These are phyloP conservation scores for Pelagomonas calceolata DNA, from an alignment of 108 stramenopile genomes.

Conservation along the genomic window DNA sequence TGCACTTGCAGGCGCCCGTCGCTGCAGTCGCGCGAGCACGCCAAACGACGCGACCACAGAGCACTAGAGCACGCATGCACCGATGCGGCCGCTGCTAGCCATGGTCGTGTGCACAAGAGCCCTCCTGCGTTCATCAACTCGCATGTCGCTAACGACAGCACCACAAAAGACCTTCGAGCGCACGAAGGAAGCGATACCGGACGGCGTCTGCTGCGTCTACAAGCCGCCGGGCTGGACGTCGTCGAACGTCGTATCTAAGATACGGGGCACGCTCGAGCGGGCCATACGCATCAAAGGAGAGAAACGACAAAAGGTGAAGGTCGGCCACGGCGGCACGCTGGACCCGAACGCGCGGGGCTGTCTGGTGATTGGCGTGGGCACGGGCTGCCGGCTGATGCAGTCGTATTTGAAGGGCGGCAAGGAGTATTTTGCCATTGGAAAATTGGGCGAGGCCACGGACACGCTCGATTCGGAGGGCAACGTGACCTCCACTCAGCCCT, in stretches of 20 bases:
- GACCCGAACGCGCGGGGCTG: conserved; percentile 89
- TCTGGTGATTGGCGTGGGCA: conserved; percentile 79
- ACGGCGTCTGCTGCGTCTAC: conserved; percentile 68
- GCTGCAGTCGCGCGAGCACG: too few species aligned
- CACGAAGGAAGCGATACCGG: not conserved
- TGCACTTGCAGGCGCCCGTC: too few species aligned
- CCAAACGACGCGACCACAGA: too few species aligned
- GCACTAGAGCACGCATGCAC: too few species aligned
- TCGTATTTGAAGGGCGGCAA: conserved; percentile 66
- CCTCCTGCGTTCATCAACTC: too few species aligned
- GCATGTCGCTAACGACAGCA: too few species aligned
- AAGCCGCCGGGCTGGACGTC: conserved; percentile 86
- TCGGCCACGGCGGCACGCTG: conserved; percentile 89
- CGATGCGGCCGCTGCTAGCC: too few species aligned
- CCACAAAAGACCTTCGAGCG: not conserved
- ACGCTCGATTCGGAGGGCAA: conserved; percentile 69
- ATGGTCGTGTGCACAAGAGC: too few species aligned
- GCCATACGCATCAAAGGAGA: not conserved
- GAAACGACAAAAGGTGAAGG: conserved; percentile 46
- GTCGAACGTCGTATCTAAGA: conserved; percentile 62
- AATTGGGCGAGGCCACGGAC: conserved; percentile 66
- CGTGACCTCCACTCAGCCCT: conserved; percentile 37
- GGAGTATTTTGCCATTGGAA: conserved; percentile 50
- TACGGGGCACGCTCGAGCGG: conserved; percentile 25
- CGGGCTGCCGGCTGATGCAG: conserved; percentile 61